A percentile compares a stretch with the other conserved stretches of the same genome.
Evolutionary conservation across 2,329 filamentous ascomycete genomes (phyloP).

Genomic region (Colletotrichum theobromicola): DNA sequence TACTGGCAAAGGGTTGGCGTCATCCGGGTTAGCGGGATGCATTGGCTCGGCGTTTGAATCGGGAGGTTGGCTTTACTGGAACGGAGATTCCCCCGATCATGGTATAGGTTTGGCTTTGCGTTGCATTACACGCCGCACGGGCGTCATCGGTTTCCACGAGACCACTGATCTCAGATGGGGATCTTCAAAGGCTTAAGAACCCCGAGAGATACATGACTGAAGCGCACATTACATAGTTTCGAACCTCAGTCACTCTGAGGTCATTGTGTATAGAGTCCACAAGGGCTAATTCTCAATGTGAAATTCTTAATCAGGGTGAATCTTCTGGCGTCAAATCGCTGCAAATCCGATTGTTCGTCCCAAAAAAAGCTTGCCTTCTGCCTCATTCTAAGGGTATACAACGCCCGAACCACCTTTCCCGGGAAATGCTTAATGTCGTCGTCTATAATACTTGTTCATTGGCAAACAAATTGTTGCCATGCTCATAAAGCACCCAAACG

Average conservation of each 20-base stretch:
- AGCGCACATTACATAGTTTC: neutral
- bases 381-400: neutral
- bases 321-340: neutral
- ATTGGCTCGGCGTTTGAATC: slow-evolving; percentile 21
- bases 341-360: neutral
- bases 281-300: neutral
- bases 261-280: neutral
- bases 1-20: neutral
- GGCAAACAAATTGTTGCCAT: neutral
- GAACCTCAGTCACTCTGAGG: neutral
- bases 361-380: neutral
- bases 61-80: neutral
- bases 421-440: neutral
- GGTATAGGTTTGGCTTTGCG: slow-evolving; percentile 17
- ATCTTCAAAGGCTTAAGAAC: neutral
- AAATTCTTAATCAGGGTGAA: neutral
- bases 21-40: slow-evolving; percentile 8
- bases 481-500: neutral
- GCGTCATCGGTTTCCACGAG: neutral
- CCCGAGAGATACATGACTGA: neutral
- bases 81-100: slow-evolving; percentile 7
- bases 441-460: neutral
- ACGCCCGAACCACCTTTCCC: neutral
- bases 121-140: neutral
- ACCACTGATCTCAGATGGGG: neutral